These are phyloP conservation scores for Ogataea paradorogensis DNA, from an alignment of 805 yeast genomes.

Conservation along the genomic window DNA sequence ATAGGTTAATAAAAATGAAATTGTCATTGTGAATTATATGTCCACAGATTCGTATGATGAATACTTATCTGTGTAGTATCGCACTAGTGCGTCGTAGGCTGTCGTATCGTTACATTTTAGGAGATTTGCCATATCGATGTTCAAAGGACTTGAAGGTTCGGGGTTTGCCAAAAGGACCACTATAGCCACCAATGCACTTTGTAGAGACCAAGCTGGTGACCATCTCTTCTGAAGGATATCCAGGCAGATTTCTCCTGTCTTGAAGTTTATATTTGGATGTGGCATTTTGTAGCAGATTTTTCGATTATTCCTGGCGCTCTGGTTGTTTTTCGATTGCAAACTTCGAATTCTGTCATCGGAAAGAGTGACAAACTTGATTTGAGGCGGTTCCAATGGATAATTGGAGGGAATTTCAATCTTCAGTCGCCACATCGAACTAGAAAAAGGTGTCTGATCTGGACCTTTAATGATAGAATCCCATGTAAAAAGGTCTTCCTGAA, in stretches of 20 bases:
- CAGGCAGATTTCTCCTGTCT: slow-evolving; percentile 68
- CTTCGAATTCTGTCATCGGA: slow-evolving; percentile 12
- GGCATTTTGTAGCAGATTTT: slow-evolving; percentile 32
- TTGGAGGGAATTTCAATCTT: slow-evolving; percentile 41
- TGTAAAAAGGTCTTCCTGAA: slow-evolving; percentile 36
- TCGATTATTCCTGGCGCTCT: neutral
- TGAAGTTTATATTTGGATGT: slow-evolving; percentile 49
- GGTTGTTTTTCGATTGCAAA: slow-evolving; percentile 3
- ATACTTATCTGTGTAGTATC: slow-evolving; percentile 34
- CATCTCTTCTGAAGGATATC: slow-evolving; percentile 59
- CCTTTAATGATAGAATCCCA: slow-evolving; percentile 56
- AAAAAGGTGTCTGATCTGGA: slow-evolving; percentile 51
- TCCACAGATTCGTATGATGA: slow-evolving; percentile 17
- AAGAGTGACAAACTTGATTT: slow-evolving; percentile 39
- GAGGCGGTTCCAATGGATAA: slow-evolving; percentile 64
- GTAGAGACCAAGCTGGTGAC: slow-evolving; percentile 74
- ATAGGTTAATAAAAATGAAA: slow-evolving; percentile 21
- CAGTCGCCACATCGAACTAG: slow-evolving; percentile 51
- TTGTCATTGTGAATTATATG: slow-evolving; percentile 10
- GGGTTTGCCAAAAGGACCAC: slow-evolving; percentile 58
- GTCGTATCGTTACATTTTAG: slow-evolving; percentile 44
- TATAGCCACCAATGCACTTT: slow-evolving; percentile 54
- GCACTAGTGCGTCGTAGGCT: slow-evolving; percentile 43
- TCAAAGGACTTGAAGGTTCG: slow-evolving; percentile 69
- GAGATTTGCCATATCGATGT: slow-evolving; percentile 65